phyloP scores from a whole-genome alignment of 2,329 filamentous ascomycete genomes.

The Fusarium sterilihyphosum region DNA sequence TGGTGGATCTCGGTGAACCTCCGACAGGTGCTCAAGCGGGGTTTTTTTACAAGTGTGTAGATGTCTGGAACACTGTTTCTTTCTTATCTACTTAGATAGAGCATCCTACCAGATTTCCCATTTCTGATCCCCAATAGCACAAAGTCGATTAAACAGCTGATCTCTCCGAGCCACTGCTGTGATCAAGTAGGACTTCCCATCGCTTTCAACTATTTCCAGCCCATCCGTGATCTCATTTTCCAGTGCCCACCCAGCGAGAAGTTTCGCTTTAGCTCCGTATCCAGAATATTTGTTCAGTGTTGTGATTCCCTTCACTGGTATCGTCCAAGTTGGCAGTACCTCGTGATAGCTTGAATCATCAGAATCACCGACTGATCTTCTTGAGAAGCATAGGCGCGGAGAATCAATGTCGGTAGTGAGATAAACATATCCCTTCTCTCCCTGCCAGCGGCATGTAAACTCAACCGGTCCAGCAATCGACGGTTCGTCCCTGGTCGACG shows the following conservation, averaged over 20 bases:
- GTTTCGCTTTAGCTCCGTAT: conserved; percentile 80
- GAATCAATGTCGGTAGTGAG: conserved; percentile 7
- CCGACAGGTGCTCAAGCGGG: too few species aligned
- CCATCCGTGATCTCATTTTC: conserved; percentile 77
- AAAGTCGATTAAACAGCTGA: conserved; percentile 78
- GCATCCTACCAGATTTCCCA: conserved; percentile 70
- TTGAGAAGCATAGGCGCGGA: conserved; percentile 10
- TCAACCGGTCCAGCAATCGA: conserved; percentile 68
- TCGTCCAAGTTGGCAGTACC: conserved; percentile 70
- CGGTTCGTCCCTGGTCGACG: background rate
- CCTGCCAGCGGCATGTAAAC: conserved; percentile 74
- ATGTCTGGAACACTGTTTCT: too few species aligned
- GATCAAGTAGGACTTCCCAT: conserved; percentile 62
- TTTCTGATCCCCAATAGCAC: conserved; percentile 78
- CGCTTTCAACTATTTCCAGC: conserved; percentile 66
- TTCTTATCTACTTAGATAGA: background rate
- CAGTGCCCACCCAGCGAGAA: conserved; percentile 80
- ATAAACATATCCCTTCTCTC: conserved; percentile 65
- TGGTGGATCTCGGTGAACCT: too few species aligned
- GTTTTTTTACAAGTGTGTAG: too few species aligned
- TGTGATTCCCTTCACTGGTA: conserved; percentile 73
- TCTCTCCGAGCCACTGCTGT: conserved; percentile 77
- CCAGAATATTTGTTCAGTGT: conserved; percentile 82
- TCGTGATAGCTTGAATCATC: conserved; percentile 26
- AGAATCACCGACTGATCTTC: background rate